These are phyloP conservation scores for Phaseolus lunatus DNA, from an alignment of 306 rosid genomes.

Conservation along the genomic window DNA sequence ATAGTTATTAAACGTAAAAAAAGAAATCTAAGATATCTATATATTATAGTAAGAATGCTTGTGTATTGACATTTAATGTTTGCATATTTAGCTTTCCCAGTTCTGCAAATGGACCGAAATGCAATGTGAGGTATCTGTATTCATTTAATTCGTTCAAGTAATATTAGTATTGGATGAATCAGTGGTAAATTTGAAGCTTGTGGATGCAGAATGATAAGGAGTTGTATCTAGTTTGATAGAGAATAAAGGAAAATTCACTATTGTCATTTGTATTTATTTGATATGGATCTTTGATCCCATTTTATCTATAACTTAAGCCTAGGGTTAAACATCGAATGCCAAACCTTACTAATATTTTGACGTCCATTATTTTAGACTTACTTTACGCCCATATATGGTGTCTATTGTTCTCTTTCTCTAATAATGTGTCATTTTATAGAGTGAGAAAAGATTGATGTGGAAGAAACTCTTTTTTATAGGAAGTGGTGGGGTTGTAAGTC, in stretches of 20 bases:
- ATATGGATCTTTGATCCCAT: neutral
- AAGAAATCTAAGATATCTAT: neutral
- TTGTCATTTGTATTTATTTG: neutral
- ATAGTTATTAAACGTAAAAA: too few species aligned
- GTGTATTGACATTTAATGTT: neutral
- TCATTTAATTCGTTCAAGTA: neutral
- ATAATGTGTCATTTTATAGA: neutral
- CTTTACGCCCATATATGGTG: neutral
- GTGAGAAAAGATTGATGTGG: neutral
- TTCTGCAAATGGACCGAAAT: slow-evolving; percentile 5
- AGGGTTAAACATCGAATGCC: neutral
- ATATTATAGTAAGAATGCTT: neutral
- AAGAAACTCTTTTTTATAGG: neutral
- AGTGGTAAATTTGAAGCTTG: neutral
- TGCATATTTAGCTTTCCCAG: neutral
- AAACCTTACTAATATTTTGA: neutral
- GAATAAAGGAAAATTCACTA: neutral
- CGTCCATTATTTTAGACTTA: neutral
- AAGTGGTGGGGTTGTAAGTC: neutral
- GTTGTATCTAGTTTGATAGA: neutral
- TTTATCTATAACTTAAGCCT: too few species aligned
- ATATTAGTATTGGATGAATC: neutral
- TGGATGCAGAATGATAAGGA: too few species aligned
- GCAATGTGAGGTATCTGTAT: neutral
- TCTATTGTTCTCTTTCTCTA: neutral